phyloP scores from a whole-genome alignment of 768 basidiomycete species.

The Suillus discolor region DNA sequence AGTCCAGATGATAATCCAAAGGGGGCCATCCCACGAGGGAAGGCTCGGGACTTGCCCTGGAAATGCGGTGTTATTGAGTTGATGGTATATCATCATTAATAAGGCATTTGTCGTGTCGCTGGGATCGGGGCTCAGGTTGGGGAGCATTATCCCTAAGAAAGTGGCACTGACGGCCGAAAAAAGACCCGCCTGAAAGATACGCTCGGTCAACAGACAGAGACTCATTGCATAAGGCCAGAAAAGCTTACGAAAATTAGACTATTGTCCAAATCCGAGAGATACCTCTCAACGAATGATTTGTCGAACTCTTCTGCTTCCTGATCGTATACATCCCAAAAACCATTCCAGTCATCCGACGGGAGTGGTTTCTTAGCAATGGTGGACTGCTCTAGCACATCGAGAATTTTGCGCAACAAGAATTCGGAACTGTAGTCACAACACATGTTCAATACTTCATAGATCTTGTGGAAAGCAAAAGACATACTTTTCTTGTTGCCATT shows the following conservation, averaged over 20 bases:
- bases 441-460: neutral
- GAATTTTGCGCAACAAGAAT: neutral
- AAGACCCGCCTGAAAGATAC: conserved; percentile 15
- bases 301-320: neutral
- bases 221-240: neutral
- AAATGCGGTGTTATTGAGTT: conserved; percentile 5
- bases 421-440: neutral
- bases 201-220: neutral
- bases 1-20: conserved; percentile 7
- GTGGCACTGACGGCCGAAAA: conserved; percentile 18
- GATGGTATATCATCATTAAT: conserved; percentile 13
- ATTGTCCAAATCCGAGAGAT: neutral
- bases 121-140: conserved; percentile 12
- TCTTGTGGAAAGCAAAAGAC: neutral
- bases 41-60: conserved; percentile 2
- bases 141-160: conserved; percentile 12
- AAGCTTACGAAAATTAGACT: neutral
- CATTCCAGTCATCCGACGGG: neutral
- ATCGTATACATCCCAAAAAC: neutral
- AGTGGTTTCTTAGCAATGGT: neutral
- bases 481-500: neutral
- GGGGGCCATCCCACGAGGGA: conserved; percentile 15
- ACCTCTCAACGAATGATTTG: neutral
- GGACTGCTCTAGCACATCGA: neutral
- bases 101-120: conserved; percentile 15